Base-by-base conservation (phyloP, 2,329 filamentous ascomycete genomes). In the Neoarthrinium moseri region DNA sequence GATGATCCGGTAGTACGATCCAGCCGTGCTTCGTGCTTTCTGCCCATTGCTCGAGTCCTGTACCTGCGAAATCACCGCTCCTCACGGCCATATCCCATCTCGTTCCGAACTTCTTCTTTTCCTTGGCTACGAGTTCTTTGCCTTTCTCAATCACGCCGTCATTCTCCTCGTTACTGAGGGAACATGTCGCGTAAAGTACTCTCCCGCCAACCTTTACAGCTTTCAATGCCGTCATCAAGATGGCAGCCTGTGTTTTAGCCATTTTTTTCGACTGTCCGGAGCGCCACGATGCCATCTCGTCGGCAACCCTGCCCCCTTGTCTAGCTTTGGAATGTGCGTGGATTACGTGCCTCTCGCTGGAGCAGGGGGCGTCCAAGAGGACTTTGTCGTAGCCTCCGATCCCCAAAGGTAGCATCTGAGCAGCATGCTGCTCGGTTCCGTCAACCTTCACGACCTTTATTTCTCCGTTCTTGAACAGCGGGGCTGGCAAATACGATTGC, bases 151-250 rank as follows among this genome's bases (percentile, higher is more conserved):
- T 48, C 11, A 71, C 68, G 11, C 60, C 62, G 43, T 71, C 68
- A 29, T 71, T 71, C 61, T 71, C 68, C 1, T 59, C 63, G 4
- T 46, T 49, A 46, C 67, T 65, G 10, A 71, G 54, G 11, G 68
- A 69, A 45, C 67, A 70, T 1, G 68, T 70, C 6, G 66, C 65
- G 47, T 71, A 71, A 30, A 70, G 54, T 6, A 71, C 60, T 1
- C 48, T 58, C 1, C 66, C 68, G 13, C 66, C 67, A 2, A 61
- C 44, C 20, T 56, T 60, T 3, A 61, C 64, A 8, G 61, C 64
- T 24, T 53, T 52, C 29, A 71, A 48, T 3, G 65, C 67, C 23
- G 61, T 64, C 58, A 67, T 52, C 24, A 70, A 57, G 38, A 69
- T 52, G 21, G 63, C 60, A n/a, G 56, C 46, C 47, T 63, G 59